These are phyloP conservation scores for Magnolia officinalis DNA, from an alignment of 164 flowering plant genomes.

Conservation along the genomic window DNA sequence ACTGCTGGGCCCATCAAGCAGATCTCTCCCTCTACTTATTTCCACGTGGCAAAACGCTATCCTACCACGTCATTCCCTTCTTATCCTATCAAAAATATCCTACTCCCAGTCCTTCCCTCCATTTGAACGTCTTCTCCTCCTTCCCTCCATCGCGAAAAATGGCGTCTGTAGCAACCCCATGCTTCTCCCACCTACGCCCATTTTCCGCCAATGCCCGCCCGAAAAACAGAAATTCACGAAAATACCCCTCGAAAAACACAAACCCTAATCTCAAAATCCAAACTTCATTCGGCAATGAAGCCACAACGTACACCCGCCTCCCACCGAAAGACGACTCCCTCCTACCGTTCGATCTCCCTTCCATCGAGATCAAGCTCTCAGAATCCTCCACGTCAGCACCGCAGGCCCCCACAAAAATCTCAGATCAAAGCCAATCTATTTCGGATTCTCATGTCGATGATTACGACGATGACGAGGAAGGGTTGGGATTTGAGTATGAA, in stretches of 20 bases:
- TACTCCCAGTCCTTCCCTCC: too few relatives aligned
- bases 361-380: conserved; percentile 31
- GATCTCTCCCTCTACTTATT: too few relatives aligned
- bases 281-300: conserved; percentile 33
- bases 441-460: conserved; percentile 20
- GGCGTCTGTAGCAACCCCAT: conserved; percentile 19
- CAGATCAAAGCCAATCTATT: background rate
- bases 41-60: too few relatives aligned
- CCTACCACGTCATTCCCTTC: too few relatives aligned
- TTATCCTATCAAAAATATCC: too few relatives aligned
- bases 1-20: too few relatives aligned
- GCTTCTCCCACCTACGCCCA: conserved; percentile 18
- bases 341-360: background rate
- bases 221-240: conserved; percentile 18
- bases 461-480: conserved; percentile 10
- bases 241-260: conserved; percentile 16
- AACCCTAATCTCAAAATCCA: conserved; percentile 25
- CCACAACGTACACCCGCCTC: conserved; percentile 65
- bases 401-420: background rate
- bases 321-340: conserved; percentile 52
- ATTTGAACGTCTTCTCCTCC: background rate
- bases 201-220: conserved; percentile 25
- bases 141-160: background rate
- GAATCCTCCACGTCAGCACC: conserved; percentile 14
- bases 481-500: conserved; percentile 14